A percentile compares a stretch with the other conserved stretches of the same genome.
phyloP scores from a whole-genome alignment of 1,284 basidiomycete species.

The Pascua guehoae region DNA sequence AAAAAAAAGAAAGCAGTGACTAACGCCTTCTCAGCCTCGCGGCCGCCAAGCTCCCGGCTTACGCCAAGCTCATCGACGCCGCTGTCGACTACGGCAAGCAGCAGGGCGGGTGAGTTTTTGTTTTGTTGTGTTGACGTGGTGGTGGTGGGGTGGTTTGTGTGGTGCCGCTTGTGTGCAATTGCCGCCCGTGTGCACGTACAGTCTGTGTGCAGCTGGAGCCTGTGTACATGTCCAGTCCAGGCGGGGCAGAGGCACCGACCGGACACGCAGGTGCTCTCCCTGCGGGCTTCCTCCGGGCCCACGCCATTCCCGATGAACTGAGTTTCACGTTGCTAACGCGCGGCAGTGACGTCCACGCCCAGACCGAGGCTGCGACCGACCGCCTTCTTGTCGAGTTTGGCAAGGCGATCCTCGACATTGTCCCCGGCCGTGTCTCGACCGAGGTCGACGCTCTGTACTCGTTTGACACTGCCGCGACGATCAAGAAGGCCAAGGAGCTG shows the following conservation, averaged over 20 bases:
- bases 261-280: too few relatives aligned
- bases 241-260: background rate
- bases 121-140: slow-evolving; percentile 8
- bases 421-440: slow-evolving; percentile 97
- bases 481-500: slow-evolving; percentile 74
- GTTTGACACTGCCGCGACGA: slow-evolving; percentile 62
- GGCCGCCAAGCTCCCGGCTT: slow-evolving; percentile 84
- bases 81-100: slow-evolving; percentile 79
- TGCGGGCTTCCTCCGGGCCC: too few relatives aligned
- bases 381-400: slow-evolving; percentile 95
- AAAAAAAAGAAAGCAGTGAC: slow-evolving; percentile 21
- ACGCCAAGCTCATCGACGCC: slow-evolving; percentile 75
- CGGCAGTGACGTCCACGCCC: slow-evolving; percentile 59
- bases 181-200: background rate
- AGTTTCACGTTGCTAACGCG: background rate
- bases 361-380: slow-evolving; percentile 76
- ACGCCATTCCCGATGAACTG: background rate
- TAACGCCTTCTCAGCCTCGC: slow-evolving; percentile 64
- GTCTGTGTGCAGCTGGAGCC: background rate
- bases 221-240: background rate
- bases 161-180: background rate
- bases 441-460: slow-evolving; percentile 97
- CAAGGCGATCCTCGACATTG: slow-evolving; percentile 88
- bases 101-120: slow-evolving; percentile 59
- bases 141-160: background rate